Conservation (phyloP, 1,284 basidiomycete species). For the Pisolithus thermaeus region DNA sequence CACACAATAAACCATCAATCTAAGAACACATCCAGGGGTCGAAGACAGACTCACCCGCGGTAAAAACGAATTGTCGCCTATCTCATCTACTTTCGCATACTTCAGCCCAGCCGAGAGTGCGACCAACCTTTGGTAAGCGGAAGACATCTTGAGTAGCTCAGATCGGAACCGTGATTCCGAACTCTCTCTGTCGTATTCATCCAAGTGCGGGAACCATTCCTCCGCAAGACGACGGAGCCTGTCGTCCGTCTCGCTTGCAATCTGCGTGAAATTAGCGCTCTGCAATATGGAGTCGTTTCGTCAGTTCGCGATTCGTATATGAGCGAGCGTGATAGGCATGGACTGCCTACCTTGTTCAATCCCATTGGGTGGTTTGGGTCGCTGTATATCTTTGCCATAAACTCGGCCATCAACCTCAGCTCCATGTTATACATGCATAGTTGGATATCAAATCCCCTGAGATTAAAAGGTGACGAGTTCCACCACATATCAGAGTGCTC, state of each 20-base stretch:
- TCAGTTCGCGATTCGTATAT: neutral
- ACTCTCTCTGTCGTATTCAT: slow-evolving; percentile 46
- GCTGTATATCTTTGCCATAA: slow-evolving; percentile 59
- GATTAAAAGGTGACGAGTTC: slow-evolving; percentile 58
- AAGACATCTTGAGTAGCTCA: slow-evolving; percentile 57
- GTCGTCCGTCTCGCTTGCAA: slow-evolving; percentile 65
- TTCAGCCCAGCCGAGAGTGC: slow-evolving; percentile 74
- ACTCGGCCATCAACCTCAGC: slow-evolving; percentile 56
- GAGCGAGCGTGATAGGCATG: no score
- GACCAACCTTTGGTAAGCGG: slow-evolving; percentile 62
- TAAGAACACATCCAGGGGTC: neutral
- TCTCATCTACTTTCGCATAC: slow-evolving; percentile 56
- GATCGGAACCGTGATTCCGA: slow-evolving; percentile 55
- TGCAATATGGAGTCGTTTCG: slow-evolving; percentile 19
- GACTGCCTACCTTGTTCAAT: slow-evolving; percentile 52
- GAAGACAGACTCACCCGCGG: slow-evolving; percentile 46
- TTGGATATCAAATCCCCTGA: slow-evolving; percentile 71
- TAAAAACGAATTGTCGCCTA: slow-evolving; percentile 60
- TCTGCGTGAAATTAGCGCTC: slow-evolving; percentile 55
- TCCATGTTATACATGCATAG: slow-evolving; percentile 69
- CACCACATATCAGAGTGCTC: slow-evolving; percentile 74
- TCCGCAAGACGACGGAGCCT: slow-evolving; percentile 46
- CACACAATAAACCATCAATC: neutral
- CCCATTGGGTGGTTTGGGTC: slow-evolving; percentile 70
- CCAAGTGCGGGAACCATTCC: slow-evolving; percentile 50